Conservation (phyloP, 2,329 filamentous ascomycete genomes). For the Fusarium pseudocircinatum region DNA sequence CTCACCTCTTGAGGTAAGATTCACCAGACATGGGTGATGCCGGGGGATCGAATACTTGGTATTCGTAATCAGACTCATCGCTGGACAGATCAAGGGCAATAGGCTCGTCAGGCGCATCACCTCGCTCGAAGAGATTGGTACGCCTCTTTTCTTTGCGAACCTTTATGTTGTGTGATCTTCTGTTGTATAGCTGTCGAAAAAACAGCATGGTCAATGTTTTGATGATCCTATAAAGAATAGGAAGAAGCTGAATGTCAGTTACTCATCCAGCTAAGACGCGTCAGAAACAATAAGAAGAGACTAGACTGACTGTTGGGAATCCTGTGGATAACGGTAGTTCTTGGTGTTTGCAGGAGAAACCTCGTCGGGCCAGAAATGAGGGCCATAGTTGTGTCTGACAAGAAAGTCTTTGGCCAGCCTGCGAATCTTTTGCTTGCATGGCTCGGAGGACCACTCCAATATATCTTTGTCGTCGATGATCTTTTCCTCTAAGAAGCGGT, state of each 20-base stretch:
- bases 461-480: background rate
- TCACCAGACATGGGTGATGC: background rate
- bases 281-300: background rate
- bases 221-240: background rate
- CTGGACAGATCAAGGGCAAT: background rate
- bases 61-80: background rate
- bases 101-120: background rate
- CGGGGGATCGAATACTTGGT: background rate
- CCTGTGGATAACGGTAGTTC: background rate
- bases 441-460: background rate
- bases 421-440: background rate
- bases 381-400: background rate
- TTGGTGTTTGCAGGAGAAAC: background rate
- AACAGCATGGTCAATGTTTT: background rate
- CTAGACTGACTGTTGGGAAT: background rate
- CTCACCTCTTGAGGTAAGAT: background rate
- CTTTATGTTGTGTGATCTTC: background rate
- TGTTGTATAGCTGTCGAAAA: background rate
- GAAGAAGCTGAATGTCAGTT: background rate
- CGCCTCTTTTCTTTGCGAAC: background rate
- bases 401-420: conserved; percentile 9
- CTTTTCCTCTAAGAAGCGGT: background rate
- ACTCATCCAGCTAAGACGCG: background rate
- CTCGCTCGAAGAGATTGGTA: background rate
- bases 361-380: conserved; percentile 15